Percentiles rank a stretch among this genome's conserved stretches.
These are phyloP conservation scores for Aspergillus bertholletiae DNA, from an alignment of 495 filamentous ascomycete species.

Conservation along the genomic window DNA sequence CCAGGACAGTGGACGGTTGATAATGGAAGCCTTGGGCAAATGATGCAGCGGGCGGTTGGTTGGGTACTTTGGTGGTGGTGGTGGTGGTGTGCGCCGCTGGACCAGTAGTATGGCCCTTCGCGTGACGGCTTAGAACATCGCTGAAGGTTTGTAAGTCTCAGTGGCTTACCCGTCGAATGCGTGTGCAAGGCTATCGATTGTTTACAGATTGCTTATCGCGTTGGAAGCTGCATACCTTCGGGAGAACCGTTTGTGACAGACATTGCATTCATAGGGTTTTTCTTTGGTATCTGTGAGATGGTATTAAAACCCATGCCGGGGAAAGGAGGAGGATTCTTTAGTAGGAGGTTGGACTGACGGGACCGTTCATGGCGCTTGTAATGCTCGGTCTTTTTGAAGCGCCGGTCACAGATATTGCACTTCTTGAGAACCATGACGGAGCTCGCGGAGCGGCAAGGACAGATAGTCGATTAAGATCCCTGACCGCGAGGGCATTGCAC, in stretches of 20 bases:
- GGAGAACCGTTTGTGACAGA: slow-evolving; percentile 52
- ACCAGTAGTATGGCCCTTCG: slow-evolving; percentile 45
- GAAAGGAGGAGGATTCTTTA: neutral
- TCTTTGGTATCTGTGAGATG: slow-evolving; percentile 46
- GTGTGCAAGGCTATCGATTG: neutral
- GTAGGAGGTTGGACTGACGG: slow-evolving; percentile 30
- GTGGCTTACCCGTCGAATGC: neutral
- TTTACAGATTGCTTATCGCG: neutral
- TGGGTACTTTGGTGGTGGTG: slow-evolving; percentile 17
- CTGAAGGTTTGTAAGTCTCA: slow-evolving; percentile 19
- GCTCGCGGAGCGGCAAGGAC: slow-evolving; percentile 10
- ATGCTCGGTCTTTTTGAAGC: slow-evolving; percentile 54
- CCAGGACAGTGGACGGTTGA: slow-evolving; percentile 16
- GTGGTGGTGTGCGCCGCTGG: slow-evolving; percentile 22
- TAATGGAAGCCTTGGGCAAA: slow-evolving; percentile 16
- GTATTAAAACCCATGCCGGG: neutral
- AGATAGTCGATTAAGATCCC: slow-evolving; percentile 1
- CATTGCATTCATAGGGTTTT: slow-evolving; percentile 50
- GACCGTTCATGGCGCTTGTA: slow-evolving; percentile 53
- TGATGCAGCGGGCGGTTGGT: slow-evolving; percentile 13
- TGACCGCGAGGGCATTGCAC: neutral
- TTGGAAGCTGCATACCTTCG: slow-evolving; percentile 37
- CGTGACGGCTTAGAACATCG: slow-evolving; percentile 51
- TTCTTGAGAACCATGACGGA: slow-evolving; percentile 46
- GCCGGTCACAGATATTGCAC: slow-evolving; percentile 49